Percentiles rank a stretch among this genome's conserved stretches.
Conservation (phyloP, 768 basidiomycete species). For the Psilocybe azurescens region DNA sequence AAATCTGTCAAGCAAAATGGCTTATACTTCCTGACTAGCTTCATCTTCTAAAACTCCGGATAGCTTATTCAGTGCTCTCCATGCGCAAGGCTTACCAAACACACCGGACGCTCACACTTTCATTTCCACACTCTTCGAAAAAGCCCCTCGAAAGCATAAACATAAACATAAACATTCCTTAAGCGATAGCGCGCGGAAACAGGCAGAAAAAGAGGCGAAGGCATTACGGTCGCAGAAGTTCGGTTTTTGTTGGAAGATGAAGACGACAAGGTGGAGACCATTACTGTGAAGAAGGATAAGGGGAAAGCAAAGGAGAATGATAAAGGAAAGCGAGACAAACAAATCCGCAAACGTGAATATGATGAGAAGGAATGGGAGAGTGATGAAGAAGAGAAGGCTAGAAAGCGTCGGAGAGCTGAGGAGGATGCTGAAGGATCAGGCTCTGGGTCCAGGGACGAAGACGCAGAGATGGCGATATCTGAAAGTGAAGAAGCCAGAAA, state of each 20-base stretch:
- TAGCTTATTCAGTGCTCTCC: constrained; percentile 75
- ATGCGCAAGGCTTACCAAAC: constrained; percentile 80
- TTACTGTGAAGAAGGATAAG: constrained; percentile 40
- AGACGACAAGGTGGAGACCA: constrained; percentile 43
- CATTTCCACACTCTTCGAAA: constrained; percentile 74
- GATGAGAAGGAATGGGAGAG: constrained; percentile 89
- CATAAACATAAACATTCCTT: constrained; percentile 62
- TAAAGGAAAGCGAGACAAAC: constrained; percentile 64
- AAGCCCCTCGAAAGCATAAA: constrained; percentile 80
- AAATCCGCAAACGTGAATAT: constrained; percentile 80
- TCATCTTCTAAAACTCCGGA: constrained; percentile 84
- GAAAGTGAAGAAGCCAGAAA: constrained; percentile 77
- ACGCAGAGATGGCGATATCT: constrained; percentile 46
- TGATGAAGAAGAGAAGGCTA: constrained; percentile 81
- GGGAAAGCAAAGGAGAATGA: constrained; percentile 34
- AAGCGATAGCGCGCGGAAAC: constrained; percentile 53
- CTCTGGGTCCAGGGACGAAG: constrained; percentile 36
- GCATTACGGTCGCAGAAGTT: constrained; percentile 75
- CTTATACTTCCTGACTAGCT: constrained; percentile 45
- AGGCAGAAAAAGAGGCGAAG: constrained; percentile 79
- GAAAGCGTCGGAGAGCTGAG: constrained; percentile 67
- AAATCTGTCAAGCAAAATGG: not conserved
- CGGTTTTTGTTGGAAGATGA: constrained; percentile 86
- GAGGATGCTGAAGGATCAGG: constrained; percentile 35
- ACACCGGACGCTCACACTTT: constrained; percentile 83